A percentile compares a stretch with the other conserved stretches of the same genome.
These are phyloP conservation scores for Mycena olivaceomarginata DNA, from an alignment of 768 basidiomycete species.

Conservation along the genomic window DNA sequence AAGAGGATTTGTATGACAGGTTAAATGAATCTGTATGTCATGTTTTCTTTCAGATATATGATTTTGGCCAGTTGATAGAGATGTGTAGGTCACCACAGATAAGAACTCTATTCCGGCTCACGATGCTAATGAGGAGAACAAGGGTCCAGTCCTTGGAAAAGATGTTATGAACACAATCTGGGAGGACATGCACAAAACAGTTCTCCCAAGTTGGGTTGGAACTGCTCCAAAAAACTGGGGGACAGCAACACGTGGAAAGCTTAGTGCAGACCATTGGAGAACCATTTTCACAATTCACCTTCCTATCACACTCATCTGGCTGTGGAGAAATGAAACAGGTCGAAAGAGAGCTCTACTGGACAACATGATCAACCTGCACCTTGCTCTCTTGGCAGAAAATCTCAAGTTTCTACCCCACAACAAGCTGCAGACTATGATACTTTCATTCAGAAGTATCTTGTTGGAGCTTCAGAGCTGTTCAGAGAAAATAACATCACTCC, in stretches of 20 bases:
- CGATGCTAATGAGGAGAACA: background rate
- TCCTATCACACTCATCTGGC: conserved; percentile 56
- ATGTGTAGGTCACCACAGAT: background rate
- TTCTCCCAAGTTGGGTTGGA: conserved; percentile 49
- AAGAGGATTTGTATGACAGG: background rate
- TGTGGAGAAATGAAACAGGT: conserved; percentile 52
- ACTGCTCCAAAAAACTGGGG: conserved; percentile 47
- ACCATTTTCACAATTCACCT: conserved; percentile 55
- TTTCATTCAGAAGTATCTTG: conserved; percentile 47
- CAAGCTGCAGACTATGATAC: conserved; percentile 37
- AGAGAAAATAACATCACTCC: conserved; percentile 50
- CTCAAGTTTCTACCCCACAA: conserved; percentile 35
- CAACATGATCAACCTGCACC: conserved; percentile 56
- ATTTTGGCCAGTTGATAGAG: too few species aligned
- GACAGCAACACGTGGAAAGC: conserved; percentile 50
- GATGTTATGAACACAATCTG: conserved; percentile 38
- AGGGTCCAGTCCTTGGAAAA: conserved; percentile 37
- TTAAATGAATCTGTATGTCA: background rate
- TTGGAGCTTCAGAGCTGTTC: conserved; percentile 44
- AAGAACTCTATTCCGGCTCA: background rate
- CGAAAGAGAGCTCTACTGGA: conserved; percentile 45
- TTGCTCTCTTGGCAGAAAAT: conserved; percentile 47
- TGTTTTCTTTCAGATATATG: background rate
- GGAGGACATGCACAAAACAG: conserved; percentile 47
- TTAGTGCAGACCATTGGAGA: conserved; percentile 60